Evolutionary conservation across 768 basidiomycete species (phyloP).

Genomic region (Termitomyces eurrhizus): DNA sequence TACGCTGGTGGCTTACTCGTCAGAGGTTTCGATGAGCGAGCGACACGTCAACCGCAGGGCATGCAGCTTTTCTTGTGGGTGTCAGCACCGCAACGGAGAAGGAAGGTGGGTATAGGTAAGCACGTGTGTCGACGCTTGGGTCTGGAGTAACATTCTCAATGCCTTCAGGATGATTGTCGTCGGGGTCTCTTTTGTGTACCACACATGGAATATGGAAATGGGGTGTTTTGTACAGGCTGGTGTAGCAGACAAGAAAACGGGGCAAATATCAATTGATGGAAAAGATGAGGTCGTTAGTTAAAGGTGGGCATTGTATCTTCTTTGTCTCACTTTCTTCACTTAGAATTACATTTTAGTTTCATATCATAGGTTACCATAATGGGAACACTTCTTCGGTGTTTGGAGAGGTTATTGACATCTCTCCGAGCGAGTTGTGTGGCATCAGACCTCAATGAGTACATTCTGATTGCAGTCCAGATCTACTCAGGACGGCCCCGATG

Average conservation of each 20-base stretch:
- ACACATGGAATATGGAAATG: slow-evolving; percentile 52
- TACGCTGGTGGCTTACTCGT: too few species aligned
- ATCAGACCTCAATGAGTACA: background rate
- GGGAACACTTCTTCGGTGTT: slow-evolving; percentile 61
- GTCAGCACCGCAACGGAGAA: too few species aligned
- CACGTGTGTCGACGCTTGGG: too few species aligned
- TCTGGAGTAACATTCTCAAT: too few species aligned
- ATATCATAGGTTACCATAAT: slow-evolving; percentile 61
- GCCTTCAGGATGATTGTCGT: too few species aligned
- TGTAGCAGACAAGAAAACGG: slow-evolving; percentile 27
- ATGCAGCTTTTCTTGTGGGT: too few species aligned
- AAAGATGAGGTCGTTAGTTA: slow-evolving; percentile 54
- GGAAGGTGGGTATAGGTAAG: too few species aligned
- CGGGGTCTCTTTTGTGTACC: too few species aligned
- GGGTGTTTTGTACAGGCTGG: slow-evolving; percentile 56
- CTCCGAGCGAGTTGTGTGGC: slow-evolving; percentile 43
- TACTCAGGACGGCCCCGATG: slow-evolving; percentile 44
- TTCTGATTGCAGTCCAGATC: slow-evolving; percentile 28
- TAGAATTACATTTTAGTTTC: slow-evolving; percentile 35
- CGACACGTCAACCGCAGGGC: too few species aligned
- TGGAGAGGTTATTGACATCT: too few species aligned
- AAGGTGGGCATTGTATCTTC: too few species aligned
- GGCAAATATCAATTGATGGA: slow-evolving; percentile 47
- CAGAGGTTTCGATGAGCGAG: too few species aligned
- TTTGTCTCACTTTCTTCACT: background rate